Evolutionary conservation across 2,329 filamentous ascomycete species (phyloP).

Genomic region (Fusarium virguliforme): DNA sequence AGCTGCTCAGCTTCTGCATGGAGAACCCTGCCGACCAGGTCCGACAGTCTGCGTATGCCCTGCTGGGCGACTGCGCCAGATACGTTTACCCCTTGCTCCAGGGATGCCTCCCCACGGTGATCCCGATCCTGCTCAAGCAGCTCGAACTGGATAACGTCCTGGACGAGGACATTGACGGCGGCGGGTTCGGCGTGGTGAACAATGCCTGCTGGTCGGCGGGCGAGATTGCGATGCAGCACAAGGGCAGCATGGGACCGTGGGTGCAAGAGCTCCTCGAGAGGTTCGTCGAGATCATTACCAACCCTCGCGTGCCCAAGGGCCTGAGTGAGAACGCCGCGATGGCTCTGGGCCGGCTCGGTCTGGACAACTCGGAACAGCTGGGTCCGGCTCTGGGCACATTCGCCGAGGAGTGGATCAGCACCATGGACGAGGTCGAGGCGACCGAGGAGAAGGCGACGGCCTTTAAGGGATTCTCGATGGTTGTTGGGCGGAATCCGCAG

Average conservation of each 20-base stretch:
- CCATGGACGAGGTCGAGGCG: slow-evolving; percentile 87
- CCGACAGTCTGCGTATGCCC: slow-evolving; percentile 93
- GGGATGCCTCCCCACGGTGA: slow-evolving; percentile 78
- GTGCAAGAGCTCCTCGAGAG: slow-evolving; percentile 83
- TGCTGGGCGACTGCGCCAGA: slow-evolving; percentile 94
- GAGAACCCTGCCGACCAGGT: slow-evolving; percentile 93
- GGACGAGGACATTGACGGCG: slow-evolving; percentile 86
- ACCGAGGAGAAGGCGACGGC: slow-evolving; percentile 96
- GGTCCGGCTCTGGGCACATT: slow-evolving; percentile 86
- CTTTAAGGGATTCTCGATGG: slow-evolving; percentile 89
- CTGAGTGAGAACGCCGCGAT: slow-evolving; percentile 96
- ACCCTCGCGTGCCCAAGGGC: slow-evolving; percentile 87
- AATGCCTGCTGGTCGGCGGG: slow-evolving; percentile 98
- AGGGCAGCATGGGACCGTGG: slow-evolving; percentile 82
- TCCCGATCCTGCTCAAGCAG: slow-evolving; percentile 89
- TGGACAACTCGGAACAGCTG: slow-evolving; percentile 82
- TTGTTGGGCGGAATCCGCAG: slow-evolving; percentile 89
- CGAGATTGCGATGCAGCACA: slow-evolving; percentile 88
- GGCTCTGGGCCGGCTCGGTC: slow-evolving; percentile 88
- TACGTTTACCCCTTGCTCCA: slow-evolving; percentile 89
- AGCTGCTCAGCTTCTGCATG: slow-evolving; percentile 92
- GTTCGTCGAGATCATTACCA: slow-evolving; percentile 86
- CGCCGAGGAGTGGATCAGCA: slow-evolving; percentile 84
- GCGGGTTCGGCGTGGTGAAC: slow-evolving; percentile 93
- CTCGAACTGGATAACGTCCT: slow-evolving; percentile 84